Conservation (phyloP, 441 rosid species). For the Arabidopsis hybrid region DNA sequence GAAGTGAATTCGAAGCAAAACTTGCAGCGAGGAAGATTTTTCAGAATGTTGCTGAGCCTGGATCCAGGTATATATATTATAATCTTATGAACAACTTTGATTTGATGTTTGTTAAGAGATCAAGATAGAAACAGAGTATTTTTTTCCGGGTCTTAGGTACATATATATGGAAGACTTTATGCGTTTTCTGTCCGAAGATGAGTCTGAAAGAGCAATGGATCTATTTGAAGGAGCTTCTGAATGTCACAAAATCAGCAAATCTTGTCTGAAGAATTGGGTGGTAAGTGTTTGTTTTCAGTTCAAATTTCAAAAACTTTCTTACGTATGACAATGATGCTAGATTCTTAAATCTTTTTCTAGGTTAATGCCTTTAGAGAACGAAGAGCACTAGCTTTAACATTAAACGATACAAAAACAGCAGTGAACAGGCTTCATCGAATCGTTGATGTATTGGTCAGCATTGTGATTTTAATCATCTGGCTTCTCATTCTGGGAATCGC, state of each 20-base stretch:
- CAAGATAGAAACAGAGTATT: constrained; percentile 17
- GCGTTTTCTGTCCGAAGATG: constrained; percentile 81
- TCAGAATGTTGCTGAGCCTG: constrained; percentile 61
- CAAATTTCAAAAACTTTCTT: background rate
- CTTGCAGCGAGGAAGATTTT: constrained; percentile 65
- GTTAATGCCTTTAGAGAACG: constrained; percentile 49
- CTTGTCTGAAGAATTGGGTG: constrained; percentile 82
- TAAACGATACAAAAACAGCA: constrained; percentile 50
- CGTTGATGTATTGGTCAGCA: constrained; percentile 38
- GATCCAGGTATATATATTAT: constrained; percentile 56
- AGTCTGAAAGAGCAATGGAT: constrained; percentile 68
- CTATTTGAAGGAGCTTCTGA: constrained; percentile 75
- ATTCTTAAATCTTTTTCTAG: constrained; percentile 15
- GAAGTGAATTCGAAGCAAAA: constrained; percentile 65
- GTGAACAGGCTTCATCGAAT: constrained; percentile 47
- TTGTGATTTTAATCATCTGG: constrained; percentile 48
- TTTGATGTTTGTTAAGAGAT: constrained; percentile 7
- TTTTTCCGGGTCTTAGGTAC: constrained; percentile 40
- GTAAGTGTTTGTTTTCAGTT: constrained; percentile 48
- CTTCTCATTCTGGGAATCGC: constrained; percentile 50
- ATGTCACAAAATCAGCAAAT: constrained; percentile 62
- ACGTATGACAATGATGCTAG: background rate
- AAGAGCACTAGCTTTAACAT: constrained; percentile 49
- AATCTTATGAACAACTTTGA: constrained; percentile 17
- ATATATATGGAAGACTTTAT: constrained; percentile 63